Conservation (phyloP, 2,329 filamentous ascomycete species). For the Penicillium rolfsii region DNA sequence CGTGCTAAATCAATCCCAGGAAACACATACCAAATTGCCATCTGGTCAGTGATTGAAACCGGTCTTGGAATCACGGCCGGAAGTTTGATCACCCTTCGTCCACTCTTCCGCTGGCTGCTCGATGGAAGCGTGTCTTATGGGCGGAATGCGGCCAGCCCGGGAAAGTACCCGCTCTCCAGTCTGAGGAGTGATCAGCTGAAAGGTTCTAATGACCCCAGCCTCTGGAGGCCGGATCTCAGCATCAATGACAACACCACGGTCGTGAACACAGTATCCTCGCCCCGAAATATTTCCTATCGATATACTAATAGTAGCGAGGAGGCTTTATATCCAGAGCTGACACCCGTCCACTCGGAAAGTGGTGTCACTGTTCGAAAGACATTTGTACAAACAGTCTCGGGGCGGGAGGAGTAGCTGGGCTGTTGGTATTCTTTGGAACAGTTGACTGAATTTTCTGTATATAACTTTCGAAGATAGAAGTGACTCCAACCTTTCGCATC, state of each 20-base stretch:
- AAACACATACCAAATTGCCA: conserved; percentile 49
- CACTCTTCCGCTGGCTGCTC: conserved; percentile 41
- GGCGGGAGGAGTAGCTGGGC: not conserved
- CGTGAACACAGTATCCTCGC: conserved; percentile 9
- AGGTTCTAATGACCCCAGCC: conserved; percentile 6
- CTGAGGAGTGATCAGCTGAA: conserved; percentile 7
- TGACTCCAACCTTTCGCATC: not conserved
- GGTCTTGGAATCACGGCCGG: conserved; percentile 46
- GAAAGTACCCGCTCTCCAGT: conserved; percentile 8
- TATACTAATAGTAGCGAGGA: conserved; percentile 16
- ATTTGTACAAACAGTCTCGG: conserved; percentile 10
- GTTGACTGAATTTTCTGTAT: not conserved
- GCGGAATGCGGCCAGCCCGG: not conserved
- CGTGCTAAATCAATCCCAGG: conserved; percentile 14
- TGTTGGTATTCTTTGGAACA: not conserved
- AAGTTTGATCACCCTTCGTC: conserved; percentile 51
- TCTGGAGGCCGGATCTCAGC: conserved; percentile 20
- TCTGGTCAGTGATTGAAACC: conserved; percentile 37
- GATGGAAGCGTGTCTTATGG: conserved; percentile 10
- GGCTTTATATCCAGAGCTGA: conserved; percentile 10
- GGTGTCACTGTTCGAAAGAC: conserved; percentile 17
- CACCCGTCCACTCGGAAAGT: not conserved
- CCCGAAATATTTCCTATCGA: not conserved
- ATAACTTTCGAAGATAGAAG: not conserved
- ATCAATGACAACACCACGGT: conserved; percentile 4